Evolutionary conservation across 2,329 filamentous ascomycete genomes (phyloP).

Genomic region (Elsinoe necatrix): DNA sequence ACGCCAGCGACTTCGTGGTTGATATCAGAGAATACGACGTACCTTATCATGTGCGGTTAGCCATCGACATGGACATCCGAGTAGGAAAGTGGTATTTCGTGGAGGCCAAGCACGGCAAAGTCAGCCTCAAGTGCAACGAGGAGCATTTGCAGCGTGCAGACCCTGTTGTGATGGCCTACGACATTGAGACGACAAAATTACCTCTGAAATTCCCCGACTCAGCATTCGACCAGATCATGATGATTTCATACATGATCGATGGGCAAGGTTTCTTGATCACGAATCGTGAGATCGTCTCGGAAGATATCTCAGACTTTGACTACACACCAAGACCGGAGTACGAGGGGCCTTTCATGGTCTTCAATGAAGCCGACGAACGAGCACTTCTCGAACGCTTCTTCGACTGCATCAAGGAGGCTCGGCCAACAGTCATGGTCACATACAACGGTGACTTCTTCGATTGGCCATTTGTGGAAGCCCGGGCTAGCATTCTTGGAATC

Average conservation of each 20-base stretch:
- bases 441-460: conserved; percentile 99
- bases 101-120: conserved; percentile 82
- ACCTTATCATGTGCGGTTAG: conserved; percentile 96
- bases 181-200: conserved; percentile 95
- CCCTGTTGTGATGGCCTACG: conserved; percentile 96
- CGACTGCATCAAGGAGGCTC: conserved; percentile 85
- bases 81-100: conserved; percentile 97
- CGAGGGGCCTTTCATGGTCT: conserved; percentile 89
- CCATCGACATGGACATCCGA: conserved; percentile 90
- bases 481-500: conserved; percentile 88
- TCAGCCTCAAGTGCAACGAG: conserved; percentile 75
- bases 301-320: conserved; percentile 95
- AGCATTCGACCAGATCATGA: conserved; percentile 94
- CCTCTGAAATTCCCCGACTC: conserved; percentile 96
- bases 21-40: conserved; percentile 99
- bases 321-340: conserved; percentile 98
- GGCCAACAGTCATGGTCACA: conserved; percentile 95
- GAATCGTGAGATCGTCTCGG: conserved; percentile 93
- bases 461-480: conserved; percentile 95
- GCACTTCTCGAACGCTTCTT: conserved; percentile 85
- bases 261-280: conserved; percentile 97
- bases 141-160: conserved; percentile 85
- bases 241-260: conserved; percentile 99
- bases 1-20: conserved; percentile 94
- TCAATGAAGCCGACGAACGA: conserved; percentile 95